Conservation (phyloP, 2,329 filamentous ascomycete species). For the Microcera coccophila region DNA sequence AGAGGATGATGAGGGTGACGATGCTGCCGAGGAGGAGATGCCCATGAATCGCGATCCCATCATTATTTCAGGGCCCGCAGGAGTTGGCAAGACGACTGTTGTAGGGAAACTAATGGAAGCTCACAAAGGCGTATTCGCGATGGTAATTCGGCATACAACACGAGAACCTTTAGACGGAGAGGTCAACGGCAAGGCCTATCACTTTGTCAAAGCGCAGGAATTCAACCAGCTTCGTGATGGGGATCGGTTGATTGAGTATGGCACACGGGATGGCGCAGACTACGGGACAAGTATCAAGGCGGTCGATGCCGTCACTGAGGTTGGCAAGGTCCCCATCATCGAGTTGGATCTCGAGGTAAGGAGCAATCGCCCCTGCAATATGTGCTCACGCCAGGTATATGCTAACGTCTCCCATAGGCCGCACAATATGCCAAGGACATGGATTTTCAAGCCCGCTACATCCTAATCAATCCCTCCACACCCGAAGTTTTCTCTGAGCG, state of each 20-base stretch:
- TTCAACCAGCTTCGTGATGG: slow-evolving; percentile 58
- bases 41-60: slow-evolving; percentile 53
- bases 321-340: slow-evolving; percentile 58
- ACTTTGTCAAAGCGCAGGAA: slow-evolving; percentile 53
- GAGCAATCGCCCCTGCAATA: slow-evolving; percentile 1
- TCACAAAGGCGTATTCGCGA: slow-evolving; percentile 62
- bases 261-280: slow-evolving; percentile 44
- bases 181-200: slow-evolving; percentile 47
- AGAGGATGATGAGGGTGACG: slow-evolving; percentile 35
- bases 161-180: slow-evolving; percentile 48
- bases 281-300: slow-evolving; percentile 56
- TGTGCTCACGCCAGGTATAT: slow-evolving; percentile 3
- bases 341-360: slow-evolving; percentile 52
- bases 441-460: slow-evolving; percentile 51
- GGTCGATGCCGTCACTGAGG: slow-evolving; percentile 48
- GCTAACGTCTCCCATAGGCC: slow-evolving; percentile 36
- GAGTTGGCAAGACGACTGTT: slow-evolving; percentile 61
- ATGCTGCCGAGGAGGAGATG: slow-evolving; percentile 36
- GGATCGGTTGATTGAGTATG: slow-evolving; percentile 57
- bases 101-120: slow-evolving; percentile 59
- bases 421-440: slow-evolving; percentile 56
- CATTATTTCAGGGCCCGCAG: slow-evolving; percentile 63
- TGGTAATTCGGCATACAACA: slow-evolving; percentile 53
- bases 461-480: slow-evolving; percentile 47
- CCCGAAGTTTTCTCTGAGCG: slow-evolving; percentile 26